Conservation (phyloP, 768 basidiomycete genomes). For the Mycena epipterygia region DNA sequence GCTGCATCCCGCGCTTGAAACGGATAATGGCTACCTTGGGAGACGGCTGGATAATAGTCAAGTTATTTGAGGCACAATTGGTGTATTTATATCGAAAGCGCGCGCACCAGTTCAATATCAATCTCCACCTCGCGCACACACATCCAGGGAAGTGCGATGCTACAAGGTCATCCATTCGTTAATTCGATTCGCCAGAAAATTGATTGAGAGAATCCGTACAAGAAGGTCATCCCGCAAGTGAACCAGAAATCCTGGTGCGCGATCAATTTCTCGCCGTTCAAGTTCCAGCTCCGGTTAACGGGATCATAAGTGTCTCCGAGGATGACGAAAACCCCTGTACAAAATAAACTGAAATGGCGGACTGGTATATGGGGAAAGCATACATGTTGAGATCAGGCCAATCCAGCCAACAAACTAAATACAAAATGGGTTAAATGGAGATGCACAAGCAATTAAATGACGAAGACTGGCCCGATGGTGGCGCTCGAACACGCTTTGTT, state of each 20-base stretch:
- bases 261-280: constrained; percentile 65
- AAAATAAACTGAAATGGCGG: constrained; percentile 1
- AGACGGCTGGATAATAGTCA: constrained; percentile 67
- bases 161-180: constrained; percentile 41
- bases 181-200: too few species aligned
- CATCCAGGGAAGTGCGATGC: constrained; percentile 81
- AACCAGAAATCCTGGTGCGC: constrained; percentile 86
- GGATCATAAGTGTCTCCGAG: constrained; percentile 74
- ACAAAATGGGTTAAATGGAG: neutral
- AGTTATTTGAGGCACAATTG: constrained; percentile 45
- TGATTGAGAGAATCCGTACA: constrained; percentile 59
- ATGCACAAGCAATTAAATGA: neutral
- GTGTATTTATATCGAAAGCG: constrained; percentile 8
- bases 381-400: constrained; percentile 65
- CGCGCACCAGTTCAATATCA: constrained; percentile 79
- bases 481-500: constrained; percentile 84
- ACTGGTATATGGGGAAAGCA: constrained; percentile 17
- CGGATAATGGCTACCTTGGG: constrained; percentile 84
- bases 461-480: constrained; percentile 65
- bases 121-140: constrained; percentile 80
- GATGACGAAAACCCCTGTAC: constrained; percentile 74
- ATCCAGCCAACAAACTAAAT: constrained; percentile 77
- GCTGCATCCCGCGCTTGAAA: constrained; percentile 88
- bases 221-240: constrained; percentile 77
- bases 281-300: constrained; percentile 67